Evolutionary conservation across 2,329 filamentous ascomycete genomes (phyloP).

Genomic region (Ceratocystis albifundus): DNA sequence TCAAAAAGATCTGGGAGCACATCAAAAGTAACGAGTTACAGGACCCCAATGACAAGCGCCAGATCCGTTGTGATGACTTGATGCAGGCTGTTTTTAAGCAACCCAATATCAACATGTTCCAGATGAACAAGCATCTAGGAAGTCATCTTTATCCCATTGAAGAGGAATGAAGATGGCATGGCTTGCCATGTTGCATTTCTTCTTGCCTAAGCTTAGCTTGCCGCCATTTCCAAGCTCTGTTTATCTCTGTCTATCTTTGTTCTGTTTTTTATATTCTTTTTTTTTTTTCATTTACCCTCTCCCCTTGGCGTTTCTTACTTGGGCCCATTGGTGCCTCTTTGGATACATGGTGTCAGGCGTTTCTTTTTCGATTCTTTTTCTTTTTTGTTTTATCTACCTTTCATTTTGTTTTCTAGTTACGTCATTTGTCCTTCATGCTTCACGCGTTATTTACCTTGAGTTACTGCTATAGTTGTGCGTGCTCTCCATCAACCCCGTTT

Average conservation of each 20-base stretch:
- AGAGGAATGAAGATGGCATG: slow-evolving; percentile 40
- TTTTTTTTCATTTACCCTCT: slow-evolving; percentile 1
- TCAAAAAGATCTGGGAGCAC: slow-evolving; percentile 93
- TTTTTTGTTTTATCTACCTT: neutral
- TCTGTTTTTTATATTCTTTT: neutral
- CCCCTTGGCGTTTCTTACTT: slow-evolving; percentile 8
- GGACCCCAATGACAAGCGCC: slow-evolving; percentile 80
- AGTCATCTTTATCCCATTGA: slow-evolving; percentile 80
- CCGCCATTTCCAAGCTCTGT: neutral
- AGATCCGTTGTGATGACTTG: slow-evolving; percentile 83
- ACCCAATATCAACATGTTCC: slow-evolving; percentile 92
- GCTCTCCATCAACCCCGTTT: neutral
- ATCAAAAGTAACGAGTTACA: slow-evolving; percentile 83
- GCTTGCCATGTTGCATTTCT: slow-evolving; percentile 5
- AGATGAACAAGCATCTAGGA: slow-evolving; percentile 94
- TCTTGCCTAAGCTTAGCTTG: neutral
- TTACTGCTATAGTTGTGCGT: neutral
- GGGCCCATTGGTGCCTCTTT: slow-evolving; percentile 1
- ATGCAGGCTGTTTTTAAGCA: slow-evolving; percentile 89
- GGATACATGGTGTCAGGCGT: slow-evolving; percentile 1
- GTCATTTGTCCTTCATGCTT: slow-evolving; percentile 9
- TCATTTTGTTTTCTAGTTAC: neutral
- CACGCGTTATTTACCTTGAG: neutral
- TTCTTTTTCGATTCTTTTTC: slow-evolving; percentile 9
- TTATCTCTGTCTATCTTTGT: slow-evolving; percentile 1